Evolutionary conservation across 176 grass and related monocot species (phyloP).

Genomic region (Oryza glumipatula): DNA sequence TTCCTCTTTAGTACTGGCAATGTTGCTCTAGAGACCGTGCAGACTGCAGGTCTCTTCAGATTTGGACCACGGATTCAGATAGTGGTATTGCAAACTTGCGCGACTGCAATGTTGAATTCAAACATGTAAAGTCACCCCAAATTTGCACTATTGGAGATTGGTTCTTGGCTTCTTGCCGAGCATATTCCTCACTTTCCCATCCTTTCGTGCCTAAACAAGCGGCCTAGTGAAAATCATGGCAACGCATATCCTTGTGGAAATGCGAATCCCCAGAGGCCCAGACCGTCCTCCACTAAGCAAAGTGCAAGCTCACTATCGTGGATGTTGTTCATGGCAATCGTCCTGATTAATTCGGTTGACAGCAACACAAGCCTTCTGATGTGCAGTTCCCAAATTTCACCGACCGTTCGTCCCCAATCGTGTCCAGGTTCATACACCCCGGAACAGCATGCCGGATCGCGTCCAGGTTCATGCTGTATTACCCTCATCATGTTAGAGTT

Average conservation of each 20-base stretch:
- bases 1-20: too few relatives aligned
- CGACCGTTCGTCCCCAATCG: background rate
- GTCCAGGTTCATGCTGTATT: background rate
- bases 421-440: too few relatives aligned
- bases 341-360: background rate
- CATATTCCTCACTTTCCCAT: background rate
- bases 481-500: too few relatives aligned
- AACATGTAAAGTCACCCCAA: background rate
- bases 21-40: too few relatives aligned
- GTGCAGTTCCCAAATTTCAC: background rate
- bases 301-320: background rate
- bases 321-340: background rate
- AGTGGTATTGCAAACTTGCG: background rate
- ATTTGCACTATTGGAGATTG: background rate
- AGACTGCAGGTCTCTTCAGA: background rate
- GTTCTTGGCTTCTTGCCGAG: background rate
- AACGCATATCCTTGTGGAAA: slow-evolving; percentile 18
- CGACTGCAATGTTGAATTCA: background rate
- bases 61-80: too few relatives aligned
- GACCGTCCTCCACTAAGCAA: background rate
- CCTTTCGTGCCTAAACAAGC: background rate
- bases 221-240: background rate
- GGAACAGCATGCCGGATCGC: background rate
- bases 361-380: background rate
- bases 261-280: background rate